A percentile compares a stretch with the other conserved stretches of the same genome.
phyloP scores from a whole-genome alignment of 2,329 filamentous ascomycete species.

The Verticillium tricorpus region DNA sequence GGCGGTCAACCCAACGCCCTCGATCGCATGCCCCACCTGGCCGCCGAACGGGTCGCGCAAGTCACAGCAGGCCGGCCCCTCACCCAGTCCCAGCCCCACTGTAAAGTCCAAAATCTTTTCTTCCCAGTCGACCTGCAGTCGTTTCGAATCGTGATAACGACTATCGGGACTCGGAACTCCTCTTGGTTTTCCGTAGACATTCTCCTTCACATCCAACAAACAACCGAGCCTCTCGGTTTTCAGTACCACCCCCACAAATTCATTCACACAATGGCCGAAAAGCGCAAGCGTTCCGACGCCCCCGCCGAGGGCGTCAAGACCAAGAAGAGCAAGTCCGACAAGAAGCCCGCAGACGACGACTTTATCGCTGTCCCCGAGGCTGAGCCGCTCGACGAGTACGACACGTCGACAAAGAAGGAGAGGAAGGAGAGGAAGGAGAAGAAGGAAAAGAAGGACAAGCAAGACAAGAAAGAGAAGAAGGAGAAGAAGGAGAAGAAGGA shows the following conservation, averaged over 20 bases:
- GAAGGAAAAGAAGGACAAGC: constrained; percentile 23
- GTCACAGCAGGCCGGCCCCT: background rate
- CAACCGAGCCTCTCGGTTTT: background rate
- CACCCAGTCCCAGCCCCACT: background rate
- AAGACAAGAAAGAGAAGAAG: constrained; percentile 13
- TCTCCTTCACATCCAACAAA: background rate
- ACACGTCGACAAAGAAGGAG: constrained; percentile 13
- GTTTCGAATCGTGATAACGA: background rate
- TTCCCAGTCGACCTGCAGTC: background rate
- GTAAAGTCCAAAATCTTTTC: background rate
- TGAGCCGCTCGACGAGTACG: constrained; percentile 9
- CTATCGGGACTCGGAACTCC: background rate
- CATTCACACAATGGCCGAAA: constrained; percentile 7
- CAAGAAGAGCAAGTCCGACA: constrained; percentile 12
- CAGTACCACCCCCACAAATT: background rate
- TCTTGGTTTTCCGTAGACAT: background rate
- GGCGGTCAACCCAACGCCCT: background rate
- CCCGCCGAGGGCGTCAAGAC: constrained; percentile 12
- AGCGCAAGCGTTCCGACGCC: constrained; percentile 18
- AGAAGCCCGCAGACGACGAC: constrained; percentile 20
- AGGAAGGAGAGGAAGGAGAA: constrained; percentile 22
- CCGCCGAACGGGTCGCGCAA: background rate
- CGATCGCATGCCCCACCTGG: background rate
- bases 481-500: constrained; percentile 12
- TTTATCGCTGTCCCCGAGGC: constrained; percentile 5